Percentiles rank a stretch among this genome's conserved stretches.
These are phyloP conservation scores for Chrysanthemum makinoi DNA, from an alignment of 129 eudicot genomes.

Conservation along the genomic window DNA sequence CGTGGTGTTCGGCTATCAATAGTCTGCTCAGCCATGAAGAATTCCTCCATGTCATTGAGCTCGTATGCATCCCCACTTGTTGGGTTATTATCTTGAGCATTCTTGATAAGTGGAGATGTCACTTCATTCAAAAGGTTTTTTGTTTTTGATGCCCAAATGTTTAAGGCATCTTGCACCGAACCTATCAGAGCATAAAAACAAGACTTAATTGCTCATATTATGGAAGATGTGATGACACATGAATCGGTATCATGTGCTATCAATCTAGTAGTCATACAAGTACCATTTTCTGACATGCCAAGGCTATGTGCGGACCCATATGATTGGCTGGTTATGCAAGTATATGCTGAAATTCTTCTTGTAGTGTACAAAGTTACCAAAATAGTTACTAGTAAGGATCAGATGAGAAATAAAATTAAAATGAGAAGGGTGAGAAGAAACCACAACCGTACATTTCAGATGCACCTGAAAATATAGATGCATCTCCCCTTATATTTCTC, in stretches of 20 bases:
- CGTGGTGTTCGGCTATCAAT: conserved; percentile 59
- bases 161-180: conserved; percentile 74
- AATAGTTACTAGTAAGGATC: too few relatives aligned
- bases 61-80: conserved; percentile 39
- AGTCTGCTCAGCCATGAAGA: conserved; percentile 75
- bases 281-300: too few relatives aligned
- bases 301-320: too few relatives aligned
- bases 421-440: too few relatives aligned
- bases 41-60: conserved; percentile 58
- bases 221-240: background rate
- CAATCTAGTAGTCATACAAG: background rate
- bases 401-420: too few relatives aligned
- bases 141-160: conserved; percentile 77
- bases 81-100: conserved; percentile 38
- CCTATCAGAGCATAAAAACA: conserved; percentile 42
- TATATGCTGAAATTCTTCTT: background rate
- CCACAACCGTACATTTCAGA: too few relatives aligned
- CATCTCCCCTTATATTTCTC: too few relatives aligned
- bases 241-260: background rate
- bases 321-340: background rate
- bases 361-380: conserved; percentile 1
- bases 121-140: conserved; percentile 75
- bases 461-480: too few relatives aligned
- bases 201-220: background rate
- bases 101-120: conserved; percentile 74